Evolutionary conservation across 306 rosid species (phyloP), one percentile per base, ranked within the genome.

Genomic region (Leucaena leucocephala): DNA sequence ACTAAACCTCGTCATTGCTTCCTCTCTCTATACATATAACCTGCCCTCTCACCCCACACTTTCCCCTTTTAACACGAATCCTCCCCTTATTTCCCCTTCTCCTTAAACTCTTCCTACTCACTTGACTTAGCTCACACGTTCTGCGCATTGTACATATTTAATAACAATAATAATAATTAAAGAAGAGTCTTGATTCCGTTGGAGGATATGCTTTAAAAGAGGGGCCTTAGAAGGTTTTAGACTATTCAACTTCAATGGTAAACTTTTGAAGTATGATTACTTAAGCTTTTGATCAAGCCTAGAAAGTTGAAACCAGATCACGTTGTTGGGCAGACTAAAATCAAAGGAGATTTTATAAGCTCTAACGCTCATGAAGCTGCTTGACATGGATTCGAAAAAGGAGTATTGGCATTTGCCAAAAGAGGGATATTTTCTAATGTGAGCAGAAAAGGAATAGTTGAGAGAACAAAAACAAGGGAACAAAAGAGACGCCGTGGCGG

Each of bases 1-100:
- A 89, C 12, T 94, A 83, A 87, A 68, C 68, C 59, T n/a, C 75
- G 64, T 50, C 4, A 13, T 12, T 7, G 65, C 48, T 67, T 59
- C 64, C 55, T 36, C 39, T 7, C 9, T 52, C 9, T 4, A 15
- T n/a, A 7, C 7, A 17, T 19, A 55, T 2, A 19, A 6, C 3
- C 9, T 0, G 10, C 33, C 61, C 1, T 69, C 79, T 85, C 17
- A 46, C n/a, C 54, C 10, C 27, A n/a, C 19, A 27, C 27, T 71
- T 49, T 1, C 13, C 66, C 19, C 50, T 63, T 4, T 78, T 48
- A 48, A 48, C 54, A 48, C 13, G 54, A 10, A 48, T 13, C 54
- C 54, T 46, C 15, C 15, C 54, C 17, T 13, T 8, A 6, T 52
- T 17, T 52, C 17, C 17, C 65, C 39, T 27, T 4, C 3, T 50